Evolutionary conservation across 441 rosid species (phyloP).

Genomic region (Syzygium malaccense): DNA sequence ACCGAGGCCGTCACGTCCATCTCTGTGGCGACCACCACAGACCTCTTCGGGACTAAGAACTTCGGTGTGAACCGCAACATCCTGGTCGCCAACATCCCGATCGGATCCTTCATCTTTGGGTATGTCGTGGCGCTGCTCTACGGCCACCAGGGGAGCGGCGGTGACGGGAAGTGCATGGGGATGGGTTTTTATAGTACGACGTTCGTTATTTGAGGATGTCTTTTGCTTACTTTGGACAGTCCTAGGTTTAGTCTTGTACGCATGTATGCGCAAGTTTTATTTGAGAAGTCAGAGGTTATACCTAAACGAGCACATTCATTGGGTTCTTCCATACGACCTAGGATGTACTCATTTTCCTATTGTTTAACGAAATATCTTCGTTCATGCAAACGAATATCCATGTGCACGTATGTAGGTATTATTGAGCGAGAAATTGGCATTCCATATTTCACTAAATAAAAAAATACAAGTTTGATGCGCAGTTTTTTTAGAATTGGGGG

Average conservation of each 20-base stretch:
- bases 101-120: conserved; percentile 67
- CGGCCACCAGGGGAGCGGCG: conserved; percentile 13
- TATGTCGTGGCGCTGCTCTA: conserved; percentile 51
- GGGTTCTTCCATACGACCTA: neutral
- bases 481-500: neutral
- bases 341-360: neutral
- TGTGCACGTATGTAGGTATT: neutral
- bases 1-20: conserved; percentile 68
- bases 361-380: neutral
- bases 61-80: conserved; percentile 49
- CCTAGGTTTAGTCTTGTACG: conserved; percentile 35
- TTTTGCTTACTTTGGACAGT: conserved; percentile 47
- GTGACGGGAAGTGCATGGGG: conserved; percentile 49
- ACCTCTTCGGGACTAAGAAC: conserved; percentile 51
- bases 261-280: conserved; percentile 38
- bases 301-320: neutral
- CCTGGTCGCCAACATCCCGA: conserved; percentile 55
- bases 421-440: neutral
- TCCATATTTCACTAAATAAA: neutral
- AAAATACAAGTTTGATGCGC: neutral
- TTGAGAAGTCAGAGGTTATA: neutral
- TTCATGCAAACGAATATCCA: neutral
- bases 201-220: conserved; percentile 61
- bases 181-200: conserved; percentile 42
- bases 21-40: conserved; percentile 48